A percentile compares a stretch with the other conserved stretches of the same genome.
These are phyloP conservation scores for Starmerella vitae DNA, from an alignment of 805 yeast species.

Conservation along the genomic window DNA sequence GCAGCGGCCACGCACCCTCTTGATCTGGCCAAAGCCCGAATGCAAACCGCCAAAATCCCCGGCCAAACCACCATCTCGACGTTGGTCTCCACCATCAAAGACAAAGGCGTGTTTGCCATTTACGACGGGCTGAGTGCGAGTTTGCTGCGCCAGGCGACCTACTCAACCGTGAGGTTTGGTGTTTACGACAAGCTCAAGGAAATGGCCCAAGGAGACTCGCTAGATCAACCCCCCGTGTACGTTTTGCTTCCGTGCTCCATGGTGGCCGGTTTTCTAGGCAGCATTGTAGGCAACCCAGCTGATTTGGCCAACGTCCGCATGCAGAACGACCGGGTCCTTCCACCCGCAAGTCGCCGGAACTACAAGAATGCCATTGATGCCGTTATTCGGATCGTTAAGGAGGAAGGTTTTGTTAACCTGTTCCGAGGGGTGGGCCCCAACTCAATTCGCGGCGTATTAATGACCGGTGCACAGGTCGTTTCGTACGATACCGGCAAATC, in stretches of 20 bases:
- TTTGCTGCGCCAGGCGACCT: conserved; percentile 71
- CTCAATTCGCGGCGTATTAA: conserved; percentile 62
- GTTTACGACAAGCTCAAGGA: conserved; percentile 69
- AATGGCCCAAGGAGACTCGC: conserved; percentile 8
- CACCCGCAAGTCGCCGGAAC: conserved; percentile 50
- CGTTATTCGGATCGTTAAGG: conserved; percentile 39
- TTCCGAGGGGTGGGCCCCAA: conserved; percentile 70
- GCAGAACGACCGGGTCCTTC: conserved; percentile 75
- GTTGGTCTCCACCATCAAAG: conserved; percentile 43
- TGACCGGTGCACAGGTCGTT: conserved; percentile 87
- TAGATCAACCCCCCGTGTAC: conserved; percentile 40
- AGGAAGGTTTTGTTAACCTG: conserved; percentile 48
- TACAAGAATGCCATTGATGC: conserved; percentile 74
- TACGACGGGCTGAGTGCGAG: conserved; percentile 78
- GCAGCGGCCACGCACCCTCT: conserved; percentile 50
- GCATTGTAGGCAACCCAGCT: conserved; percentile 75
- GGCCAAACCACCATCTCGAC: conserved; percentile 52
- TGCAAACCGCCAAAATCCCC: conserved; percentile 61
- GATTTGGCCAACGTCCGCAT: conserved; percentile 79
- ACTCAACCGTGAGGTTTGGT: conserved; percentile 77
- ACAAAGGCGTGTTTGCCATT: conserved; percentile 51
- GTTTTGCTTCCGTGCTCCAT: conserved; percentile 63
- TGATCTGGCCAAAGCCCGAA: conserved; percentile 73
- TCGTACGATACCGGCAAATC: conserved; percentile 67
- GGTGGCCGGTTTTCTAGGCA: conserved; percentile 77